A percentile compares a stretch with the other conserved stretches of the same genome.
These are phyloP conservation scores for Pyrenophora graminea DNA, from an alignment of 2,329 filamentous ascomycete species.

Conservation along the genomic window DNA sequence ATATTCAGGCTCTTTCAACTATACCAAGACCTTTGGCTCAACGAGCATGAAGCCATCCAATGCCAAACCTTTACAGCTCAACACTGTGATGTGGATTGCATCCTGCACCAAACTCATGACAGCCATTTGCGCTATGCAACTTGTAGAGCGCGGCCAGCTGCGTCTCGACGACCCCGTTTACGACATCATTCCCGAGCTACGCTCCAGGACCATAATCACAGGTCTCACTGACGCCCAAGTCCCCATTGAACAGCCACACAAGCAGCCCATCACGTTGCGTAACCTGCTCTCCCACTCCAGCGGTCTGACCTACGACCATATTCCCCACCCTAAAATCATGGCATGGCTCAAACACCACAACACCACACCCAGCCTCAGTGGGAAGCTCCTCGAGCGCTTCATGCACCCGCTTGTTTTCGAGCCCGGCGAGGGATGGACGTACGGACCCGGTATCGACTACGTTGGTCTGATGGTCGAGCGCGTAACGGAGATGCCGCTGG, in stretches of 20 bases:
- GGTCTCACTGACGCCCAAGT: slow-evolving; percentile 30
- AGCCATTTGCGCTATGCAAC: slow-evolving; percentile 39
- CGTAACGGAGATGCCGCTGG: slow-evolving; percentile 53
- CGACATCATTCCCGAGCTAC: slow-evolving; percentile 40
- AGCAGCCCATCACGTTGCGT: slow-evolving; percentile 34
- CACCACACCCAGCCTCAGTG: slow-evolving; percentile 39
- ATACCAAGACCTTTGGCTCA: slow-evolving; percentile 43
- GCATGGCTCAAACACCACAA: slow-evolving; percentile 46
- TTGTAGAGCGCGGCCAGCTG: slow-evolving; percentile 41
- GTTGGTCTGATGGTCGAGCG: slow-evolving; percentile 53
- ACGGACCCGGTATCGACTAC: slow-evolving; percentile 56
- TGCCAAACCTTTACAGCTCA: slow-evolving; percentile 26
- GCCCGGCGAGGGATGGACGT: slow-evolving; percentile 57
- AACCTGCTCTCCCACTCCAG: slow-evolving; percentile 57
- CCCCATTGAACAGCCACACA: slow-evolving; percentile 30
- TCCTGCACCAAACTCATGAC: slow-evolving; percentile 49
- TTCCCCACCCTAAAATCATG: slow-evolving; percentile 44
- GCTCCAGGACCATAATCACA: slow-evolving; percentile 29
- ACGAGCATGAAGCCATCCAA: slow-evolving; percentile 28
- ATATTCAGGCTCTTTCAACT: slow-evolving; percentile 42
- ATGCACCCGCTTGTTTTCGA: slow-evolving; percentile 39
- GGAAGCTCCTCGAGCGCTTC: slow-evolving; percentile 53
- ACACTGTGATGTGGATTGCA: slow-evolving; percentile 46
- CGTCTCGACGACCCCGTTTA: slow-evolving; percentile 41
- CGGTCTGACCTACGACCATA: slow-evolving; percentile 53